A percentile compares a stretch with the other conserved stretches of the same genome.
Conservation (phyloP, 208 protist species). For the Kentomonas sorsogonicus region DNA sequence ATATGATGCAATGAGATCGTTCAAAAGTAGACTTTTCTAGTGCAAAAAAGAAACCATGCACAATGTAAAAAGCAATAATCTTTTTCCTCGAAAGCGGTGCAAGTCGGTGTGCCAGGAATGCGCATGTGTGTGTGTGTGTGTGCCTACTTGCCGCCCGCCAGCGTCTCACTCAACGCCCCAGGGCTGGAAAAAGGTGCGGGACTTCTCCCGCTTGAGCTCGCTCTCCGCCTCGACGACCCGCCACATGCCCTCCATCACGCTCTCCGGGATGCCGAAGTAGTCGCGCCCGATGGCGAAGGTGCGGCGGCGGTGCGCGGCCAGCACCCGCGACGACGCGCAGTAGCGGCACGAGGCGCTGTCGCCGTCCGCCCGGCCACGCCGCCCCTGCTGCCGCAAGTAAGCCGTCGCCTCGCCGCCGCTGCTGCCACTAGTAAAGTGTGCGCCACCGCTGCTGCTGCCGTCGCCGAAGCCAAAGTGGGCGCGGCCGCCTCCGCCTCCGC, state of each 20-base stretch:
- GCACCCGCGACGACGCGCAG: too few relatives aligned
- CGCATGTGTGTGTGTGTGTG: background rate
- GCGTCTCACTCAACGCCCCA: conserved; percentile 34
- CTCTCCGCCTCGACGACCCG: conserved; percentile 55
- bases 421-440: too few relatives aligned
- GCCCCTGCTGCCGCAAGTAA: too few relatives aligned
- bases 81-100: too few relatives aligned
- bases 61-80: conserved; percentile 10
- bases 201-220: conserved; percentile 58
- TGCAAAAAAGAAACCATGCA: conserved; percentile 8
- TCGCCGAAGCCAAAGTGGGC: too few relatives aligned
- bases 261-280: conserved; percentile 35
- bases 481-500: too few relatives aligned
- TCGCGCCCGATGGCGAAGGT: conserved; percentile 31
- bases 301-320: conserved; percentile 32
- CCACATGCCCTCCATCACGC: conserved; percentile 49
- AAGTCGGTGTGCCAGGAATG: background rate
- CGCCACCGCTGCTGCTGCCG: too few relatives aligned
- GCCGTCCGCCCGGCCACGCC: too few relatives aligned
- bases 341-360: too few relatives aligned
- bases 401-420: too few relatives aligned
- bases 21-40: background rate
- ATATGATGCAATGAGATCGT: background rate
- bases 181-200: conserved; percentile 46
- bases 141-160: background rate